Evolutionary conservation across 2,329 filamentous ascomycete genomes (phyloP), one percentile per base, ranked within the genome.

Genomic region (Salinomyces thailandicus): DNA sequence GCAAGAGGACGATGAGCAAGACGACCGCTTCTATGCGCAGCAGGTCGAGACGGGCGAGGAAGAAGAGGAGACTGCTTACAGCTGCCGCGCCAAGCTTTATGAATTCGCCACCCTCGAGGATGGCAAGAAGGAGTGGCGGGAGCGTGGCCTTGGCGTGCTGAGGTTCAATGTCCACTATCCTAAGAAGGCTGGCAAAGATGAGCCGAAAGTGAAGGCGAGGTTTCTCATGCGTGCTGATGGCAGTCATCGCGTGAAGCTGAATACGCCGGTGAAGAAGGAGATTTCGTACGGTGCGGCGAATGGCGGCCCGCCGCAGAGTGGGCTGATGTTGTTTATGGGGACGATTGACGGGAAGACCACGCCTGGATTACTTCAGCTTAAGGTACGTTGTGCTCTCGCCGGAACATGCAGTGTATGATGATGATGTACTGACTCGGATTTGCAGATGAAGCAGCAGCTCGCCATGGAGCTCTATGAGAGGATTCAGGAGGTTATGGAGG

Each of bases 181-280:
- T 18, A 74, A 69, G 39, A 66, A 74, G 4, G 67, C 72, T 16
- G 69, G 78, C 40, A 68, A 75, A 9, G 45, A 53, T 7, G 62
- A 63, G 7, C 71, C 75, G 38, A 71, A 57, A 35, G 59, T 60
- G 24, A 67, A 65, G 42, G 73, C 80, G 16, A 81, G 89, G 28
- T 73, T 96, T 47, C 73, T 96, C 43, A 86, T 95, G 77, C 80
- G 89, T 13, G 85, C 93, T 48, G 87, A 95, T 53, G 85, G 86
- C 42, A 91, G 85, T 1, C 78, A 87, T 52, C 76, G 85, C 15
- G 77, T 96, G 36, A 79, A 94, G 43, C 68, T 96, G 34, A 96
- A 96, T 62, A 85, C 82, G 1, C 76, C 79, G 1, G 71, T 96
- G 41, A 74, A 85, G 41, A 80, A 83, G 39, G 75, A 78, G 4